Conservation (phyloP, 2,329 filamentous ascomycete genomes). For the Apiospora marii region DNA sequence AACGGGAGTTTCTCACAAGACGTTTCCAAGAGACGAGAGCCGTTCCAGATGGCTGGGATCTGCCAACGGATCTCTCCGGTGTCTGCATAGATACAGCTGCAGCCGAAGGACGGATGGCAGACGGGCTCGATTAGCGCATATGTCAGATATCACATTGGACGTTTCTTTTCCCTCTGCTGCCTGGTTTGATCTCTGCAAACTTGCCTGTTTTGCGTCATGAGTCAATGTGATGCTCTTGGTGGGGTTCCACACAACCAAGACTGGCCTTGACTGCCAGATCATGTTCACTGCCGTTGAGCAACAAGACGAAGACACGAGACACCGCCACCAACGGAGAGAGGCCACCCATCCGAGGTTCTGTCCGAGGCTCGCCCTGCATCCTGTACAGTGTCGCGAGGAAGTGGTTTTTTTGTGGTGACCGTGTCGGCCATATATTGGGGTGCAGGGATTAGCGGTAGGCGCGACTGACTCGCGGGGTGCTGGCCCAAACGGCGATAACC, state of each 20-base stretch:
- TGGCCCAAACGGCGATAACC: background rate
- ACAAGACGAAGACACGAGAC: background rate
- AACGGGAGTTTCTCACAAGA: conserved; percentile 11
- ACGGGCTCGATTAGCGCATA: background rate
- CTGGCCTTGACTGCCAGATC: background rate
- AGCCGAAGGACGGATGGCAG: background rate
- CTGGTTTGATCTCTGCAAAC: background rate
- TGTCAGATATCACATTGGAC: conserved; percentile 13
- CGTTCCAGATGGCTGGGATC: conserved; percentile 5
- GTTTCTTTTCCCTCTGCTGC: background rate
- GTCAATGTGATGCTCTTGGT: background rate
- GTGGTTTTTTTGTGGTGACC: background rate
- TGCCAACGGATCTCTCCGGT: conserved; percentile 12
- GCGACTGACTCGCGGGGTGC: conserved; percentile 1
- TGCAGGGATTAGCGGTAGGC: background rate
- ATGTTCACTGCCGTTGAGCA: background rate
- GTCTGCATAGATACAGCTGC: background rate
- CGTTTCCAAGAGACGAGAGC: conserved; percentile 7
- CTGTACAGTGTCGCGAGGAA: background rate
- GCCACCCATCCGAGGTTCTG: background rate
- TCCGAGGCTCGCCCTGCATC: background rate
- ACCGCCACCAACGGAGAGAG: background rate
- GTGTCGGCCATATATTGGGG: background rate
- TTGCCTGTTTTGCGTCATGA: background rate
- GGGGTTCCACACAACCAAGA: background rate